These are phyloP conservation scores for Moesziomyces aphidis DNA, from an alignment of 1,284 basidiomycete species.

Conservation along the genomic window DNA sequence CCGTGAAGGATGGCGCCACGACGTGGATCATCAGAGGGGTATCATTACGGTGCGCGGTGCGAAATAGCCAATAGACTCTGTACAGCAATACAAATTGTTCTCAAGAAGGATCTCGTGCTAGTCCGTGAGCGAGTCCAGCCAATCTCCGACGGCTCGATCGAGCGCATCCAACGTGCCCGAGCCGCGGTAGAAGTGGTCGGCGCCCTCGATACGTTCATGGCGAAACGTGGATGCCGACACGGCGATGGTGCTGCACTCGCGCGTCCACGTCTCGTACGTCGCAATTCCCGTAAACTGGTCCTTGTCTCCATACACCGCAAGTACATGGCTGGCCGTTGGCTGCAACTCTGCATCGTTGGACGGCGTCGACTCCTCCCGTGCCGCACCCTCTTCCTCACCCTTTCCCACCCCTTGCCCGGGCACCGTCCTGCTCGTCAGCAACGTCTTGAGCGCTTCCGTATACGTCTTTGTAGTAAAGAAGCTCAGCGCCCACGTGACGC, in stretches of 20 bases:
- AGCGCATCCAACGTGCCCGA: slow-evolving; percentile 14
- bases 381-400: slow-evolving; percentile 14
- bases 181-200: slow-evolving; percentile 47
- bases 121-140: slow-evolving; percentile 29
- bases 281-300: slow-evolving; percentile 45
- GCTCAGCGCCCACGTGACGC: slow-evolving; percentile 49
- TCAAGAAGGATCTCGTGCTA: neutral
- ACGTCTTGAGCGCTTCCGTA: slow-evolving; percentile 20
- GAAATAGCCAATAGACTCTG: slow-evolving; percentile 15
- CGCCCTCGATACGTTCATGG: slow-evolving; percentile 25
- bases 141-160: slow-evolving; percentile 24
- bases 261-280: slow-evolving; percentile 33
- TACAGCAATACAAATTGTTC: neutral
- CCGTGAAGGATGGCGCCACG: slow-evolving; percentile 63
- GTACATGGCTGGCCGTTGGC: slow-evolving; percentile 28
- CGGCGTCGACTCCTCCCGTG: slow-evolving; percentile 17
- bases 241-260: slow-evolving; percentile 16
- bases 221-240: slow-evolving; percentile 31
- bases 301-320: slow-evolving; percentile 39
- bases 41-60: slow-evolving; percentile 44
- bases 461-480: slow-evolving; percentile 34
- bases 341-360: slow-evolving; percentile 19
- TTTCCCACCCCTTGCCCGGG: neutral
- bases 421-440: slow-evolving; percentile 9
- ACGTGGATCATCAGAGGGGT: slow-evolving; percentile 44